Evolutionary conservation across 805 yeast genomes (phyloP), one percentile per base, ranked within the genome.

Genomic region (Kazachstania bromeliacearum): DNA sequence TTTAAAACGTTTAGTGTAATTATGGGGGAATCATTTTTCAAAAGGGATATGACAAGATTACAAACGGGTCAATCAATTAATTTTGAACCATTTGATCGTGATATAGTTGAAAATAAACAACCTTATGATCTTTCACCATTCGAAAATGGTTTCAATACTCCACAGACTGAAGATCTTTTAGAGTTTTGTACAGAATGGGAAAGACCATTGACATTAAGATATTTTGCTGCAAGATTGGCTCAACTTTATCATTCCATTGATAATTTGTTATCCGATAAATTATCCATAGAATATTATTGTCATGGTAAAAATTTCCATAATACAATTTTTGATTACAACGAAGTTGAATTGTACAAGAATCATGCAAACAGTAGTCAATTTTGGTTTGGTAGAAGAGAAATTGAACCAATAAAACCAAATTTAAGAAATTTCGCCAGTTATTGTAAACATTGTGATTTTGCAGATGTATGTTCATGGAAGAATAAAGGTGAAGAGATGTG

Each of bases 361-460:
- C 51, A 70, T 2, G 31, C 42, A 0, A 44, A 52, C 8, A 63
- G 75, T 3, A 44, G 70, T 35, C 48, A 50, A 17, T 71, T 76
- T 43, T 80, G 87, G 87, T 61, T 63, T 45, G 87, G 87, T 0
- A 46, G 55, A 22, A 57, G 81, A 31, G 53, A 51, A 3, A 82
- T 84, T 1, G 48, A 46, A 21, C 68, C 67, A 5, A 63, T 71
- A 4, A 47, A 51, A 7, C 59, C 54, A 12, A 64, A 63, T 1
- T 36, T 44, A 10, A 38, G 43, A 23, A 64, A 70, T 53, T 43
- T 58, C 43, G 37, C 51, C 16, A 44, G 57, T 4, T 66, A 66
- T 39, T 80, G 89, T 51, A 62, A 57, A 12, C 59, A 53, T 34
- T 80, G 89, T 57, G 75, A 70, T 14, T 80, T 71, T 50, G 59